Evolutionary conservation across 345 rosid genomes (phyloP).

Genomic region (Syzygium jambos): DNA sequence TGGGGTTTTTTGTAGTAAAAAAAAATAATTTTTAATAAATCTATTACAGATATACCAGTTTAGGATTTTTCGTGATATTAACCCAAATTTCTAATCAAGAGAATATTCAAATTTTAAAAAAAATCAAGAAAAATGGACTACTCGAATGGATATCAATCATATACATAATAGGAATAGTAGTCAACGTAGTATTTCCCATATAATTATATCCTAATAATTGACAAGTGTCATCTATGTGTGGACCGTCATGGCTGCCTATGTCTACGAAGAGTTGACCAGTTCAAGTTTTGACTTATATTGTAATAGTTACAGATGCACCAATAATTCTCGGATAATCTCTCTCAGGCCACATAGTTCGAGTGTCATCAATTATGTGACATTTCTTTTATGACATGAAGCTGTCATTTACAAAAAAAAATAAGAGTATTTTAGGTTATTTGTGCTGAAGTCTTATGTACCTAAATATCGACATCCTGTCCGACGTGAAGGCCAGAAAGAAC

Average conservation of each 20-base stretch:
- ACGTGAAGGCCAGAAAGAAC: background rate
- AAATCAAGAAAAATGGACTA: background rate
- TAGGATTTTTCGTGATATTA: no score
- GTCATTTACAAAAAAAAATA: background rate
- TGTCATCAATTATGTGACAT: background rate
- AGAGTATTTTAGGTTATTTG: background rate
- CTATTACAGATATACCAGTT: no score
- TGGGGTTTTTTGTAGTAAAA: no score
- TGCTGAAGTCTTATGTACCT: background rate
- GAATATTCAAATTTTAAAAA: background rate
- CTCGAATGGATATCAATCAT: background rate
- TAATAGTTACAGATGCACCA: background rate
- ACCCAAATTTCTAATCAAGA: background rate
- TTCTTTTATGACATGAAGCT: background rate
- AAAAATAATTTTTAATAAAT: no score
- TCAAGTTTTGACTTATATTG: background rate
- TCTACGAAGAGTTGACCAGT: background rate
- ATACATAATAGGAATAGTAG: background rate
- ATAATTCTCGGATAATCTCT: background rate
- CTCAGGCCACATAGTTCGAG: background rate
- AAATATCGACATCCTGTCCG: background rate
- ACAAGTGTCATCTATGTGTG: background rate
- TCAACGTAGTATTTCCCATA: background rate
- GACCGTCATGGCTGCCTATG: background rate
- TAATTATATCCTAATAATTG: background rate